Evolutionary conservation across 163 green algal genomes (phyloP), one percentile per base, ranked within the genome.

Genomic region (Volvox carteri): DNA sequence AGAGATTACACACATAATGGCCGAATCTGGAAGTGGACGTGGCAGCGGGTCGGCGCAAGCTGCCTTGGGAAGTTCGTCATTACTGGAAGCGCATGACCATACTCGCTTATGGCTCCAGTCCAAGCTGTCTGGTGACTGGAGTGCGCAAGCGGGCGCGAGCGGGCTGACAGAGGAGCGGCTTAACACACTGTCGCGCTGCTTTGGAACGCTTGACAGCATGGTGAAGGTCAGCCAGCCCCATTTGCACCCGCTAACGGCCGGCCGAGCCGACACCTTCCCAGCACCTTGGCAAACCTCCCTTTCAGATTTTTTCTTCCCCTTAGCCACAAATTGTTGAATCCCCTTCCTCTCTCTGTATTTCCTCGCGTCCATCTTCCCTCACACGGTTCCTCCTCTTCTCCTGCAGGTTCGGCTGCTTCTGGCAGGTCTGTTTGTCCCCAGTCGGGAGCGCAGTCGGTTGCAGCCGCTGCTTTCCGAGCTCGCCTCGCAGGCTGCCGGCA

Each of bases 61-160:
- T 19, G n/a, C 42, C 70, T 2, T 23, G 25, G 73, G 42, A 44
- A n/a, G n/a, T n/a, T n/a, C 73, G 0, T 80, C 73, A 28, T 42
- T 65, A 7, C 21, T 84, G 41, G 75, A 70, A 21, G 30, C 75
- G 5, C 75, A 84, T 56, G 75, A 84, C 50, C 75, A 84, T 30
- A 84, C 75, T 11, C 73, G 73, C 41, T 42, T 86, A 78, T 88
- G 83, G 83, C 50, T 88, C 25, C 67, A 88, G 12, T 65, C 68
- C 18, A 88, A 88, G 48, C 68, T 88, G 11, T 41, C 68, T 33
- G 83, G 83, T 5, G 83, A 88, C 1, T 88, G 83, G 83, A 88
- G 83, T 56, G 83, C 83, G 0, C 83, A 81, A 67, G 28, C 28
- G 2, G 83, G 65, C 1, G 83, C 83, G 3, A 74, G 83, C 39